Evolutionary conservation across 805 yeast genomes (phyloP), one percentile per base, ranked within the genome.

Genomic region (Dipodascopsis uninucleata): DNA sequence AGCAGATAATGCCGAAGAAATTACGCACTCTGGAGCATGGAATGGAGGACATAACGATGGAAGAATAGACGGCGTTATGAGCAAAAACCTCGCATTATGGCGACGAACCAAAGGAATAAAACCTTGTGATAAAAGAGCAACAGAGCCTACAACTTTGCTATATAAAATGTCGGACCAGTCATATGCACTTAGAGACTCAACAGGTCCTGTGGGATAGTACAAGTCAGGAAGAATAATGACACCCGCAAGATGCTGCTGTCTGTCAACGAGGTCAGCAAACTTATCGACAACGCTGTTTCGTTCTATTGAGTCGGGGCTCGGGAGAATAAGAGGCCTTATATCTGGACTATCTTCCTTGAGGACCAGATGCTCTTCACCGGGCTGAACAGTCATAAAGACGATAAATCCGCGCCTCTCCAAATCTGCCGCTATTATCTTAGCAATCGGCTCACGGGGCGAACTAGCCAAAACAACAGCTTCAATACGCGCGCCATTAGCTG

Each of bases 351-450:
- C 73, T 46, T 83, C 85, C 24, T 61, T 60, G 8, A 65, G 58
- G 31, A 66, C 66, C 1, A 73, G 61, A 49, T 81, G 86, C 51
- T 70, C 72, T 23, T 79, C 85, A 47, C 74, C 77, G 5, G 69
- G 61, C n/a, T 76, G 61, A n/a, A 80, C 76, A 0, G 94, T 80
- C 52, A 86, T 71, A 60, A 82, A 86, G 2, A 87, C 88, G 25
- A 87, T 81, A 60, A 83, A 85, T 1, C 95, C 95, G 42, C 95
- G 69, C 35, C 74, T 74, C 52, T 85, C 88, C 52, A 86, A 71
- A 60, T 86, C 95, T 45, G 76, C 71, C 1, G 88, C 85, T 24
- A 86, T 66, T 40, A 80, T 70, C 45, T 85, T 71, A 1, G 86
- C 78, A 44, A 85, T 66, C 1, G 87, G 86, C 51, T 84, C 90